Base-by-base conservation (phyloP, 108 stramenopile species). In the Fragilariopsis cylindrus region DNA sequence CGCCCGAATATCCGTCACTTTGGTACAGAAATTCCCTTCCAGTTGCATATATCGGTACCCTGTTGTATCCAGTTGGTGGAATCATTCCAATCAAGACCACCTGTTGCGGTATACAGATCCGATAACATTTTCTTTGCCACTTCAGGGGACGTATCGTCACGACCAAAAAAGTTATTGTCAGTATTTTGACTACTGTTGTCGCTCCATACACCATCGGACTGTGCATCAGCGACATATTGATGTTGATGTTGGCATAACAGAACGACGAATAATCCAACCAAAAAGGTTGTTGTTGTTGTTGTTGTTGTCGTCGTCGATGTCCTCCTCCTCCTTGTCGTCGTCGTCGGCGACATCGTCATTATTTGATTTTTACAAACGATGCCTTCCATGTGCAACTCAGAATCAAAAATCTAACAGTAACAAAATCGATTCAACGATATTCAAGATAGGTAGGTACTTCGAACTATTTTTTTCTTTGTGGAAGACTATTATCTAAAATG, bases 11-110 rank as follows among this genome's bases (percentile, higher is more conserved):
- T 19, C 30, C 40, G 41, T 47, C 57, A 16, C 71, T 77, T 4
- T 47, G 41, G 54, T 79, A 80, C 60, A 12, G 72, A 73, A 9
- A 95, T 78, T 48, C 93, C 93, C 50, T 84, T 82, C 88, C 88
- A 95, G 21, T 73, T 60, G 66, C 93, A 95, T 19, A 89, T 70
- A 68, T 87, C 76, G 44, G 49, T 70, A 13, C 5, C 21, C 4
- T 56, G 15, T 52, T 75, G 71, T 15, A 77, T 30, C 83, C 83
- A 84, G 56, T 77, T 71, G 3, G 75, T 54, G n/a, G 66, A 63
- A 45, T 77, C 60, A 4, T 16, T 72, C 83, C 83, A 84, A 4
- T 71, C 47, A 42, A 71, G 46, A 15, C 80, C 80, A 5, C 65
- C 48, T 0, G 80, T 81, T 3, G 64, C 49, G 44, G 71, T 63